phyloP scores from a whole-genome alignment of 257 asterid genomes.

The Solanum commersonii region DNA sequence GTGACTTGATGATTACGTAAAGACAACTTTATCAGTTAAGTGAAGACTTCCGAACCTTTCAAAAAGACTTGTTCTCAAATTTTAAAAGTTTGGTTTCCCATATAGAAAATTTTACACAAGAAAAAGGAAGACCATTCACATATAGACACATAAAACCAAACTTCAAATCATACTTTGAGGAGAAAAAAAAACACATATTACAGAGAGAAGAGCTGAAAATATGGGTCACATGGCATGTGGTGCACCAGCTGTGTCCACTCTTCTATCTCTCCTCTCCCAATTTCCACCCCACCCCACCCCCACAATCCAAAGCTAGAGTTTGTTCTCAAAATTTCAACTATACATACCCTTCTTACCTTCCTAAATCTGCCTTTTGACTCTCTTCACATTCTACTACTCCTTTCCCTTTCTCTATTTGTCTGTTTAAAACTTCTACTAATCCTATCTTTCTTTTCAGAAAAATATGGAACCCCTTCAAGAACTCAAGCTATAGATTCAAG shows the following conservation, averaged over 20 bases:
- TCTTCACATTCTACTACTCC: constrained; percentile 9
- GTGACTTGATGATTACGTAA: not conserved
- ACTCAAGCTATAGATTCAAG: constrained; percentile 18
- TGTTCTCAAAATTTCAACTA: constrained; percentile 8
- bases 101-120: not conserved
- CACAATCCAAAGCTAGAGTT: not conserved
- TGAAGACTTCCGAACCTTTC: not conserved
- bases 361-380: constrained; percentile 42
- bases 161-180: constrained; percentile 3
- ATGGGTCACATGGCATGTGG: constrained; percentile 89
- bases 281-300: not conserved
- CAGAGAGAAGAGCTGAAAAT: constrained; percentile 2
- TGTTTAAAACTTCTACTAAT: not conserved
- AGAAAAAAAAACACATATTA: not conserved
- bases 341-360: constrained; percentile 45
- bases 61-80: not conserved
- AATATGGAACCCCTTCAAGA: constrained; percentile 34
- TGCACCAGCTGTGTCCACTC: constrained; percentile 58
- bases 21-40: not conserved
- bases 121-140: not conserved
- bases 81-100: not conserved
- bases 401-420: constrained; percentile 11
- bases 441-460: not conserved
- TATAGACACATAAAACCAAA: not conserved
- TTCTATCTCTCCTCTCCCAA: constrained; percentile 2